phyloP scores from a whole-genome alignment of 202 grass and related monocot genomes.

The Panicum hallii region DNA sequence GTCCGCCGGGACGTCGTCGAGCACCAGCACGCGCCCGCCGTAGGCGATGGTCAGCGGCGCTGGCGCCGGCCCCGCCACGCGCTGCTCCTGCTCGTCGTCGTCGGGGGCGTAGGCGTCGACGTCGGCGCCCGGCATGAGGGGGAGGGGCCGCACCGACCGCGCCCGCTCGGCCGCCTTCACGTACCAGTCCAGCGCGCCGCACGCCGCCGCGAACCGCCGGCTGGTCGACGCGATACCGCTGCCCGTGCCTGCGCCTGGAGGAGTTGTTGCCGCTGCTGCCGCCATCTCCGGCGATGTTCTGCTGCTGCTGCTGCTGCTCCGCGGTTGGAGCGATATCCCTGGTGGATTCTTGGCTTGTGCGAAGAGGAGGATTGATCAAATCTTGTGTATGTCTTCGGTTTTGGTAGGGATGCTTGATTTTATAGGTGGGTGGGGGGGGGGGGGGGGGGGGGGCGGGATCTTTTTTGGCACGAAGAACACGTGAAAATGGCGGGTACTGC shows the following conservation, averaged over 20 bases:
- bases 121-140: conserved; percentile 22
- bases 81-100: no score
- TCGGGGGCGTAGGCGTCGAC: background rate
- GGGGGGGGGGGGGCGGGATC: no score
- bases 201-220: conserved; percentile 48
- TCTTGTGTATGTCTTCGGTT: background rate
- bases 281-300: background rate
- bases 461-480: conserved; percentile 18
- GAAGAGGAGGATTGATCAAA: background rate
- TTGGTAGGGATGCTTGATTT: background rate
- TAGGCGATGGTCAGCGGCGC: conserved; percentile 68
- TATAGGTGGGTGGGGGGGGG: no score
- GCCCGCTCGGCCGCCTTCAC: conserved; percentile 34
- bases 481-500: background rate
- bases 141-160: background rate
- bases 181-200: conserved; percentile 55
- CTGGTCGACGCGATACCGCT: background rate
- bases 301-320: background rate
- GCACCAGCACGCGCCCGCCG: conserved; percentile 58
- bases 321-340: no score
- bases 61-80: conserved; percentile 6
- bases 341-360: no score
- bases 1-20: conserved; percentile 55
- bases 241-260: background rate
- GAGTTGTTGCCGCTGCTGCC: background rate